Base-by-base conservation (phyloP, 2,329 filamentous ascomycete species). In the Grosmannia penicillata region DNA sequence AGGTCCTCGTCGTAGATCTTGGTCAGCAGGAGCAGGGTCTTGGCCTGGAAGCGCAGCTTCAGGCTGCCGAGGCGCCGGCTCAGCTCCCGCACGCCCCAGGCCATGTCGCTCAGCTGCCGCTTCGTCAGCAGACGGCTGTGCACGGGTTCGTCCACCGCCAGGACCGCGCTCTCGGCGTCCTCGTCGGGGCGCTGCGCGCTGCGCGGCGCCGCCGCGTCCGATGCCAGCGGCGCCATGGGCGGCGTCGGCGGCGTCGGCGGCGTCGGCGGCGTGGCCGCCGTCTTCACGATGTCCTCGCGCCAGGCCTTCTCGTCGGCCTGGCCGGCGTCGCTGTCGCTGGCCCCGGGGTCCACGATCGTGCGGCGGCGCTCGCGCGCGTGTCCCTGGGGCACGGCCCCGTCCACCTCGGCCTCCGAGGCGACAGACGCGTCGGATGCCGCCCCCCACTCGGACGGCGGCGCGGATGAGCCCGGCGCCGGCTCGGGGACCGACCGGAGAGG, bases 81-180 rank as follows among this genome's bases (percentile, higher is more conserved):
- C 42, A 98, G 64, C 58, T 95, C 85, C 34, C 91, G 71, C 41
- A 96, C 91, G 21, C 89, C 87, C 75, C 89, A 87, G 0, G 89
- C 87, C 89, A 98, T 96, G 51, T 96, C 91, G 13, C 82, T 86
- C 30, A 98, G 68, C 58, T 98, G 85, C 56, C 83, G 86, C 63
- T 96, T 96, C 2, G 87, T 95, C 48, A 96, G 67, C 36, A 95
- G 72, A n/a, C 89, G 72, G 42, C 70, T 75, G 50, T 72, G 68
- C 30, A 69, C 48, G 7, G 43, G 49, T 24, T 56, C 48, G 10
- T 29, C 35, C 22, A 39, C 29, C 15, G 26, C 45, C 8, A 43
- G 19, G 11, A n/a, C 18, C 19, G 15, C 15, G 56, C 34, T 62
- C 65, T 70, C 69, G 75, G 11, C 59, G 56, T 75, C 71, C 6